These are phyloP conservation scores for Solanum hybrid DNA, from an alignment of 305 asterid species.

Conservation along the genomic window DNA sequence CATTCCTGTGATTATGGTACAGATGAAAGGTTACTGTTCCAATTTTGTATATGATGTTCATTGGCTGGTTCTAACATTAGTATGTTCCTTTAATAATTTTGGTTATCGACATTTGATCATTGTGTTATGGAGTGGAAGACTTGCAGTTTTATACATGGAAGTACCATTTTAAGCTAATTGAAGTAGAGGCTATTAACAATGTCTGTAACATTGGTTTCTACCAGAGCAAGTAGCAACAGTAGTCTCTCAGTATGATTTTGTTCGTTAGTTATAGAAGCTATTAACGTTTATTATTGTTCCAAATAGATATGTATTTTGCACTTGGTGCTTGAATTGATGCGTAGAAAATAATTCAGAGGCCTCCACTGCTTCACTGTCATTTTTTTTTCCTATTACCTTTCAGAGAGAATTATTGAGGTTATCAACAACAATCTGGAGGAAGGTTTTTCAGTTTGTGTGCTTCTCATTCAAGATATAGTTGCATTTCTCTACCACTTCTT, in stretches of 20 bases:
- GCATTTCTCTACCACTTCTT: background rate
- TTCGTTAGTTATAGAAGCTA: background rate
- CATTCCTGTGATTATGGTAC: background rate
- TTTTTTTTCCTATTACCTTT: background rate
- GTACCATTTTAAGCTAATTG: background rate
- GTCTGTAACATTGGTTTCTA: background rate
- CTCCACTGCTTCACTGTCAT: background rate
- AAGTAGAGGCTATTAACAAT: background rate
- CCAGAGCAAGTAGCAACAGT: background rate
- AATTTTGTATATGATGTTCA: conserved; percentile 4
- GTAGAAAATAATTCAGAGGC: background rate
- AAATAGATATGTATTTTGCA: background rate
- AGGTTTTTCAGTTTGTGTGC: background rate
- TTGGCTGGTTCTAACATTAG: conserved; percentile 2
- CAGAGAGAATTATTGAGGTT: background rate
- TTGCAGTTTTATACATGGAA: background rate
- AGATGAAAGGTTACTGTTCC: background rate
- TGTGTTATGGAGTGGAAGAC: background rate
- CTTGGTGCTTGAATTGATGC: background rate
- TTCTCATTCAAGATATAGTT: background rate
- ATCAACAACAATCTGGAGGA: background rate
- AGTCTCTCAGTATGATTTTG: background rate
- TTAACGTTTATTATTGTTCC: background rate
- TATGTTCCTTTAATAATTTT: background rate
- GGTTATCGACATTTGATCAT: background rate